Base-by-base conservation (phyloP, 2,329 filamentous ascomycete species). In the Aspergillus transmontanensis region DNA sequence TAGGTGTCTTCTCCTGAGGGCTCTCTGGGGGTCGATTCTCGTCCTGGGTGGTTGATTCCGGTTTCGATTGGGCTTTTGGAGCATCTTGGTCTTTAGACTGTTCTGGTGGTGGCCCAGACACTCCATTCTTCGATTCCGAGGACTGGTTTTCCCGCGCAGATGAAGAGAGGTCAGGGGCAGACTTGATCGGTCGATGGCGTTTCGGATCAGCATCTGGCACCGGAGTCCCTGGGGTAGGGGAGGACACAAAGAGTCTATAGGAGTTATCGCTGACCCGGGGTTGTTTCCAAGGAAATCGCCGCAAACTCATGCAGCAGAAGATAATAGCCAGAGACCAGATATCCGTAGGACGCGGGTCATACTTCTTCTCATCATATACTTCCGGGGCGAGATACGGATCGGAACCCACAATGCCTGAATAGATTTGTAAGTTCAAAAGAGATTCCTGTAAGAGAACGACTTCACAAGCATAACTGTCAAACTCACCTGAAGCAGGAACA, bases 291-390 rank as follows among this genome's bases (percentile, higher is more conserved):
- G 95, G 95, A 74, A 99, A 99, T 41, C 95, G 85, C 26, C 95
- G 87, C 48, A 99, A 83, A 6, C 93, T 95, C 95, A 99, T 99
- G 82, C 95, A 99, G 79, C 95, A 98, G 80, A 94, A 99, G 60
- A 99, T 98, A 71, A 99, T 99, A 21, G 94, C 95, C 64, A 99
- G 84, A 12, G 95, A 99, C 95, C 95, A 99, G 64, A 99, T 93
- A 79, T 99, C 95, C 1, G 94, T 92, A 7, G 93, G 92, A 66
- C 94, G 91, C 1, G 95, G 93, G 73, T 99, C 94, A 76, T 99
- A 99, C 74, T 93, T 94, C 68, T 90, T 89, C 66, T 94, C 88
- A 68, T 97, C 94, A 73, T 98, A 98, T 1, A 99, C 95, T 78
- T 99, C 95, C 0, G 95, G 95, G 0, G 95, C 95, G 50, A 99